Conservation (phyloP, 768 basidiomycete genomes). For the Hypsizygus marmoreus region DNA sequence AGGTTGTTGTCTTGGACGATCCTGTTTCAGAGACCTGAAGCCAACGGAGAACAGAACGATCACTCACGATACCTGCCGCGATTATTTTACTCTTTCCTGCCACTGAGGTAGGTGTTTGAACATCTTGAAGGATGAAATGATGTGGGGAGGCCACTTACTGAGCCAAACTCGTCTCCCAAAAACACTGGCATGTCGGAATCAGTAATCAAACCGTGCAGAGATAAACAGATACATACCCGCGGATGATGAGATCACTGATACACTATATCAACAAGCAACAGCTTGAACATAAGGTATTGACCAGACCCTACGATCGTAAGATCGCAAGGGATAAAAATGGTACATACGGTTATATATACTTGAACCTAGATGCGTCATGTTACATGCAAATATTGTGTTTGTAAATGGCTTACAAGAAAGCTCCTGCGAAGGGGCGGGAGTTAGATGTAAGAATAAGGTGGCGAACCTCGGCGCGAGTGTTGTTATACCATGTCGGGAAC, state of each 20-base stretch:
- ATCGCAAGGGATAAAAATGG: background rate
- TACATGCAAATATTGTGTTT: too few species aligned
- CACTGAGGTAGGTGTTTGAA: conserved; percentile 12
- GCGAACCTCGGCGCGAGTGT: too few species aligned
- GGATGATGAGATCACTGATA: conserved; percentile 30
- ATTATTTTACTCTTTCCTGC: conserved; percentile 18
- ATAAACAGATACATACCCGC: conserved; percentile 25
- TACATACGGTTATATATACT: background rate
- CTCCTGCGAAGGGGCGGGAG: conserved; percentile 6
- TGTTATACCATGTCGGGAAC: conserved; percentile 33
- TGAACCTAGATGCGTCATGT: too few species aligned
- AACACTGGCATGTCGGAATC: conserved; percentile 17
- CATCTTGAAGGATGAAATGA: background rate
- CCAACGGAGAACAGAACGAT: background rate
- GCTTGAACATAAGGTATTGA: background rate
- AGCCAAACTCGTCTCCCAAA: conserved; percentile 29
- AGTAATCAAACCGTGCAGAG: background rate
- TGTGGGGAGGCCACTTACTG: conserved; percentile 15
- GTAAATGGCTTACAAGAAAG: conserved; percentile 12
- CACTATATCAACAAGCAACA: background rate
- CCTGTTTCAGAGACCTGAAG: background rate
- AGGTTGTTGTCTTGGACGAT: conserved; percentile 15
- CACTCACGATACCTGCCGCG: conserved; percentile 20
- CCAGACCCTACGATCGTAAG: conserved; percentile 6
- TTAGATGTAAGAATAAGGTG: background rate